Evolutionary conservation across 306 rosid species (phyloP), one percentile per base, ranked within the genome.

Genomic region (Ormosia semicastrata): DNA sequence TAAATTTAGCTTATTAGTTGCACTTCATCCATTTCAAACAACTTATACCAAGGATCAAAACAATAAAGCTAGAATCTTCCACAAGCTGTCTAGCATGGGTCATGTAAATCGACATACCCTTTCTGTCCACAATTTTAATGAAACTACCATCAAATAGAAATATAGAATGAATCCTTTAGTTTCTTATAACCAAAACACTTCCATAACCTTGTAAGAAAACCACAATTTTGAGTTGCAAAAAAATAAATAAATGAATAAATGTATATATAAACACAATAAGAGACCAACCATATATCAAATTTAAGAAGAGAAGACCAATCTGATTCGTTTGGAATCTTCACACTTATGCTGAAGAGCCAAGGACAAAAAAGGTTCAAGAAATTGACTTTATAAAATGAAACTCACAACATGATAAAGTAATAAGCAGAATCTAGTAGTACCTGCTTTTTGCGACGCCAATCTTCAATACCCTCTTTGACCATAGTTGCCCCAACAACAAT

Each of bases 391-490:
- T 29, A 52, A 57, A 41, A 71, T 54, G 71, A 68, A 65, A 75
- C 75, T 46, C 2, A 77, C 70, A 83, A 62, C 60, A 81, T 10
- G 29, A 77, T 34, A 77, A 65, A 57, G 44, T 1, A 32, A 33
- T 29, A 81, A 13, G 65, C 12, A 82, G 79, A 58, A 59, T 65
- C 71, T 10, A 15, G 78, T 12, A 14, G 76, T 85, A 95, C 99
- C 98, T 95, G 99, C 84, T 85, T 87, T 62, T 93, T 92, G 46
- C 99, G 80, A 32, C 88, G 84, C 98, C 60, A 75, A 85, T 95
- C 99, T 85, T 93, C 99, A 12, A 93, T 87, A 36, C 85, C 97
- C 71, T 95, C 99, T 86, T 95, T 95, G 52, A 85, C 77, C 96
- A 95, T 93, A 13, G 99, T 88, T 57, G 90, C 96, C 8, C 84